A percentile compares a stretch with the other conserved stretches of the same genome.
Conservation (phyloP, 192 early-diverging fungal species). For the Obelidium mucronatum region DNA sequence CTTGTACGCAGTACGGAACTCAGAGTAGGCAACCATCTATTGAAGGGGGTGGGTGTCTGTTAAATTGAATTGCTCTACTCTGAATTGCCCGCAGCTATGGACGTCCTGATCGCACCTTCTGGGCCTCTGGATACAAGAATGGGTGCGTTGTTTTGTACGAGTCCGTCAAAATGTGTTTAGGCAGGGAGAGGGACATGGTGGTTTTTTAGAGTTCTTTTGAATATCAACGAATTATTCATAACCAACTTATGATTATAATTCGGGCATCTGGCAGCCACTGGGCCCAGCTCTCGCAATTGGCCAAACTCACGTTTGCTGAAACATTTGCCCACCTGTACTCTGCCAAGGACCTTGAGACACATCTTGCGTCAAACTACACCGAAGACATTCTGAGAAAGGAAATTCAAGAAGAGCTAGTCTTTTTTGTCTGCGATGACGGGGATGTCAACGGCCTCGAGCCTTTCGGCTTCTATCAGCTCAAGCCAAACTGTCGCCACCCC, state of each 20-base stretch:
- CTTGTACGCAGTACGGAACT: slow-evolving; percentile 76
- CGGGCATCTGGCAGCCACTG: no score
- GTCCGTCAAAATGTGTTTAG: slow-evolving; percentile 77
- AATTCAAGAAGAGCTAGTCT: background rate
- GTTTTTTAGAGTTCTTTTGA: background rate
- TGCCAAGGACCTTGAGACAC: background rate
- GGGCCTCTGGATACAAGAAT: slow-evolving; percentile 75
- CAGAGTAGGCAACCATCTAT: slow-evolving; percentile 81
- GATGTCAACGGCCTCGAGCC: background rate
- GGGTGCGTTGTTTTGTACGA: slow-evolving; percentile 86
- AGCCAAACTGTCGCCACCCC: background rate
- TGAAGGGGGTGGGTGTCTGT: background rate
- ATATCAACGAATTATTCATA: no score
- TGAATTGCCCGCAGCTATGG: background rate
- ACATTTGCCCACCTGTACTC: background rate
- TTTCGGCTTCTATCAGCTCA: background rate
- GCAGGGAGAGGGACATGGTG: slow-evolving; percentile 50
- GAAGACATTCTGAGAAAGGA: background rate
- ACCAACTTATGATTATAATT: no score
- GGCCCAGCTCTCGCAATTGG: background rate
- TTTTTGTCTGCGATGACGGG: background rate
- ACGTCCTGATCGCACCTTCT: slow-evolving; percentile 58
- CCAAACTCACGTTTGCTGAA: background rate
- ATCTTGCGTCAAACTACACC: background rate
- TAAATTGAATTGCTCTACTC: background rate